Percentiles rank a stretch among this genome's conserved stretches.
These are phyloP conservation scores for Ceriops zippeliana DNA, from an alignment of 345 rosid genomes.

Conservation along the genomic window DNA sequence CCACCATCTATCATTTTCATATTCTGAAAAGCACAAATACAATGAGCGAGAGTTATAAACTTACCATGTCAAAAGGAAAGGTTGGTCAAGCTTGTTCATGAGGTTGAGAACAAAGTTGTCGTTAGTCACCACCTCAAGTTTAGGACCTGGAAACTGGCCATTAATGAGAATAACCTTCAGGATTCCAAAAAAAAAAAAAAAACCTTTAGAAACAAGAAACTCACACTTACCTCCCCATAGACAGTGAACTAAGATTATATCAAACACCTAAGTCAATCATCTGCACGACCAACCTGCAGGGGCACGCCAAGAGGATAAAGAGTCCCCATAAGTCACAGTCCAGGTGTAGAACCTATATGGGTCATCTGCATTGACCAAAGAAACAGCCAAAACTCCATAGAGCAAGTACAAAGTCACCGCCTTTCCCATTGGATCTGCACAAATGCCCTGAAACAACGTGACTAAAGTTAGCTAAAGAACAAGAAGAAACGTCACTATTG, in stretches of 20 bases:
- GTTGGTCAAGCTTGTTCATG: slow-evolving; percentile 88
- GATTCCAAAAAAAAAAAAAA: background rate
- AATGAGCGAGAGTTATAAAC: slow-evolving; percentile 7
- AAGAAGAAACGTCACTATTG: background rate
- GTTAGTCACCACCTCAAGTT: slow-evolving; percentile 85
- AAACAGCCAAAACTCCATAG: slow-evolving; percentile 36
- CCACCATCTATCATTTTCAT: too few species aligned
- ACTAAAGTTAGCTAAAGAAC: background rate
- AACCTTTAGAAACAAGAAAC: slow-evolving; percentile 1
- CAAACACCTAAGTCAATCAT: background rate
- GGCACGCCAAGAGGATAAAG: slow-evolving; percentile 60
- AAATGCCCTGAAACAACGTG: slow-evolving; percentile 1
- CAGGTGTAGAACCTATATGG: slow-evolving; percentile 80
- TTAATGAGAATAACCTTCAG: slow-evolving; percentile 88
- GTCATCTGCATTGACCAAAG: slow-evolving; percentile 59
- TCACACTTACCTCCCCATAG: background rate
- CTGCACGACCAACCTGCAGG: slow-evolving; percentile 57
- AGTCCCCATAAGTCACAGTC: slow-evolving; percentile 82
- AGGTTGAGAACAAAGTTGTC: slow-evolving; percentile 87
- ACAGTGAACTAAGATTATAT: slow-evolving; percentile 3
- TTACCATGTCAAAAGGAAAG: slow-evolving; percentile 91
- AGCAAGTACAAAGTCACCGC: slow-evolving; percentile 10
- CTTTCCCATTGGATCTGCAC: slow-evolving; percentile 21
- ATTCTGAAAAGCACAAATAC: background rate
- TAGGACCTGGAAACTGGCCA: slow-evolving; percentile 97